A percentile compares a stretch with the other conserved stretches of the same genome.
Evolutionary conservation across 2,329 filamentous ascomycete genomes (phyloP).

Genomic region (Neofusicoccum sp.): DNA sequence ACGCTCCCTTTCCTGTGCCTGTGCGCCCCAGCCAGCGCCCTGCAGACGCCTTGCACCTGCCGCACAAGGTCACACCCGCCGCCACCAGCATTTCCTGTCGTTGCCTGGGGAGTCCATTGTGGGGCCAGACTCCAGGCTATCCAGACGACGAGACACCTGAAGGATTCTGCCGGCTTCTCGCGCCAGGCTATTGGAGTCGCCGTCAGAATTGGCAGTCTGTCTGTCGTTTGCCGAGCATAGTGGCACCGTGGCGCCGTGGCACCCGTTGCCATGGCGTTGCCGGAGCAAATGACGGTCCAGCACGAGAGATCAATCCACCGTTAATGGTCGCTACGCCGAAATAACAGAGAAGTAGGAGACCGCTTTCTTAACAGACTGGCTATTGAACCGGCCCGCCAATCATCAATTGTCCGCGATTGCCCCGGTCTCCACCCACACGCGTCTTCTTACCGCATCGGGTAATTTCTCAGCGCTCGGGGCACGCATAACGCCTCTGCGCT

Average conservation of each 20-base stretch:
- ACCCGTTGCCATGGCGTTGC: constrained; percentile 1
- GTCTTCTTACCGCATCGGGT: too few relatives aligned
- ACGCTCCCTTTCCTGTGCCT: neutral
- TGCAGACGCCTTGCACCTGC: constrained; percentile 3
- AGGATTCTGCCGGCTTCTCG: neutral
- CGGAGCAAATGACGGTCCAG: neutral
- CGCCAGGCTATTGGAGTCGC: neutral
- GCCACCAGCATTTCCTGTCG: constrained; percentile 3
- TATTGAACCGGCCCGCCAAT: too few relatives aligned
- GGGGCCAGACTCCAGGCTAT: neutral
- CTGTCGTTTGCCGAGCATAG: neutral
- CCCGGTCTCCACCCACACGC: too few relatives aligned
- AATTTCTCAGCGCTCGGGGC: too few relatives aligned
- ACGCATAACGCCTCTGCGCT: too few relatives aligned
- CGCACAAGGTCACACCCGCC: constrained; percentile 12
- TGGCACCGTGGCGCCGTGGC: too few relatives aligned
- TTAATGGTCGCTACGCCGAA: neutral
- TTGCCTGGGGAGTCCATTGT: neutral
- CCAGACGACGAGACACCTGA: neutral
- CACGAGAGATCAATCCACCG: neutral
- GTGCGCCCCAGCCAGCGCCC: neutral
- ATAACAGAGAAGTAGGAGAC: neutral
- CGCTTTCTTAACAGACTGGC: too few relatives aligned
- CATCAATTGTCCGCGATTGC: too few relatives aligned
- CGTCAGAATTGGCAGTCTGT: neutral